Base-by-base conservation (phyloP, 208 protist species). In the Crithidia thermophila region DNA sequence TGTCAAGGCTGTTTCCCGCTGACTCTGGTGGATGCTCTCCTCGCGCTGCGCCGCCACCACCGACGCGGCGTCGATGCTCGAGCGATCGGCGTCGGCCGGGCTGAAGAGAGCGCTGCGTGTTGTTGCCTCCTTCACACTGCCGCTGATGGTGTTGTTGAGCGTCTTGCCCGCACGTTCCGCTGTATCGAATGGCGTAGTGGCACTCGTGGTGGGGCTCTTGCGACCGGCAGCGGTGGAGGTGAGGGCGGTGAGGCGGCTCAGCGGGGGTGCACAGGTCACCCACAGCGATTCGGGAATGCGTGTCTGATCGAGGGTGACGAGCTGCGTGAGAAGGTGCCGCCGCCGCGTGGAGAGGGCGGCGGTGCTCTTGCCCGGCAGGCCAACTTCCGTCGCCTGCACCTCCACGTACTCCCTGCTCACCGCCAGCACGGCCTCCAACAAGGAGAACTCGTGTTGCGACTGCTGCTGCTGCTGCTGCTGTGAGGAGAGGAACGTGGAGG, bases 331-430 rank as follows among this genome's bases (percentile, higher is more conserved):
- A 23, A 90, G 71, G 16, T 43, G 58, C 9, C 67, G 72, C 5
- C 87, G 87, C 20, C 67, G 63, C 37, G 62, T 62, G 18, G 57
- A 72, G 53, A 67, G 46, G 18, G 50, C 65, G 7, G 36, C 50
- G 10, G 59, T 67, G 67, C 77, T 59, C n/a, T 62, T 58, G 27
- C 62, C 60, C 0, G 57, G 66, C 28, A 46, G 13, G 11, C 65
- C 59, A 1, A 42, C 28, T 30, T 63, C 50, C n/a, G 27, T 50
- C 30, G 74, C 84, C 51, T 74, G 69, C 4, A 82, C 64, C 53
- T 82, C 81, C 56, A 93, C 87, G 63, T 77, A 95, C 58, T 95
- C 87, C 9, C 81, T 79, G 46, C 83, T 91, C 4, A 95, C 90
- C 34, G 78, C 61, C 25, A 95, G 79, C 6, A 91, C 82, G 6